Percentiles rank a stretch among this genome's conserved stretches.
Evolutionary conservation across 306 rosid species (phyloP).

Genomic region (Canavalia gladiata): DNA sequence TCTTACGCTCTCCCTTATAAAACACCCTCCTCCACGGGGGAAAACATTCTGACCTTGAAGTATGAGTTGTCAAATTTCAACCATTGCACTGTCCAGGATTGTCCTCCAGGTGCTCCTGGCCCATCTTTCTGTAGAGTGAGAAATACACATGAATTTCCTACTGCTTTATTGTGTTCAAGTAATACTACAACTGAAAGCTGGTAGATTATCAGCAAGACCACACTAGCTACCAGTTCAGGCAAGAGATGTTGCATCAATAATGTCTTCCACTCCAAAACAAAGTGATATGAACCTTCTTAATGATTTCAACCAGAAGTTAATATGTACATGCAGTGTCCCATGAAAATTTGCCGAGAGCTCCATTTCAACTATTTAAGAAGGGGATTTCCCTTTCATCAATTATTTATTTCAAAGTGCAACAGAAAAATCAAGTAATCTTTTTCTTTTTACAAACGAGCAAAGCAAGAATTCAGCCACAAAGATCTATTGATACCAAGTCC

Average conservation of each 20-base stretch:
- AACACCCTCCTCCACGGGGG: background rate
- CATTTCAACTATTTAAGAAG: too few relatives aligned
- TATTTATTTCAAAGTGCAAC: conserved; percentile 15
- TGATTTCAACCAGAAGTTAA: conserved; percentile 22
- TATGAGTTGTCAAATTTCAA: conserved; percentile 96
- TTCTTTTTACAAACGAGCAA: background rate
- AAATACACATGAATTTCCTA: conserved; percentile 45
- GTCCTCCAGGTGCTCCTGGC: conserved; percentile 99
- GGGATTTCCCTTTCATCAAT: background rate
- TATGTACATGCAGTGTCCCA: conserved; percentile 31
- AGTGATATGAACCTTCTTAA: conserved; percentile 5
- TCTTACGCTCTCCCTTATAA: conserved; percentile 16
- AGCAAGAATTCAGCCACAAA: conserved; percentile 1
- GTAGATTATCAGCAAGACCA: conserved; percentile 26
- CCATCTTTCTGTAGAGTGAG: conserved; percentile 80
- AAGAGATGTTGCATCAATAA: conserved; percentile 14
- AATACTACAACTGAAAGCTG: conserved; percentile 7
- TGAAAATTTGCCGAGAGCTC: background rate
- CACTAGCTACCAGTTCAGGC: conserved; percentile 27
- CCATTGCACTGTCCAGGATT: conserved; percentile 97
- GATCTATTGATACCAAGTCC: conserved; percentile 2
- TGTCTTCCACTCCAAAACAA: conserved; percentile 24
- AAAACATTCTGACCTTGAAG: conserved; percentile 74
- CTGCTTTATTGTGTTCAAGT: conserved; percentile 12
- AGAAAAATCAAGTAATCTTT: background rate